These are phyloP conservation scores for Fusarium gaditjirri DNA, from an alignment of 2,329 filamentous ascomycete genomes.

Conservation along the genomic window DNA sequence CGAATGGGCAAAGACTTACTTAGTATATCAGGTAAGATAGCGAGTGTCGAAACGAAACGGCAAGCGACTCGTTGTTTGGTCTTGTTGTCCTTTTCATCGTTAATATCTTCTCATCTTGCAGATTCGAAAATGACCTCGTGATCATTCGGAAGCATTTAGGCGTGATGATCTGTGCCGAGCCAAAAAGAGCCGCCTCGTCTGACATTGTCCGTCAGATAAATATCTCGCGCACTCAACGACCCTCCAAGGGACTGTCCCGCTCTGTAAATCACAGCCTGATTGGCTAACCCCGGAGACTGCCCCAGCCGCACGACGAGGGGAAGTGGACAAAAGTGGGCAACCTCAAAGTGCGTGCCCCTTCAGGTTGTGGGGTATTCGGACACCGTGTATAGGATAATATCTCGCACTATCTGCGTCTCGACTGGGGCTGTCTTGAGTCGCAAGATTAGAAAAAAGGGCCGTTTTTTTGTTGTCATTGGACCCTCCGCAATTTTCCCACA, in stretches of 20 bases:
- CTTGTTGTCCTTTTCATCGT: background rate
- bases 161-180: constrained; percentile 18
- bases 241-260: constrained; percentile 29
- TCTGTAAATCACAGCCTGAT: background rate
- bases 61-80: background rate
- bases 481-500: constrained; percentile 28
- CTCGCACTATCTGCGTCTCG: constrained; percentile 11
- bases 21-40: background rate
- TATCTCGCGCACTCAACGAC: constrained; percentile 35
- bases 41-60: background rate
- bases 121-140: background rate
- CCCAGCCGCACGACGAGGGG: constrained; percentile 44
- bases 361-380: constrained; percentile 31
- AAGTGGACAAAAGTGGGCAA: constrained; percentile 31
- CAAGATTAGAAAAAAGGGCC: constrained; percentile 10
- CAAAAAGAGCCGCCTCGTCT: constrained; percentile 36
- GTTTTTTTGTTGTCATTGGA: constrained; percentile 22
- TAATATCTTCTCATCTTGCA: background rate
- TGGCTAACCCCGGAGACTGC: constrained; percentile 31
- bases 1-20: constrained; percentile 12
- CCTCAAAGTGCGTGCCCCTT: constrained; percentile 4
- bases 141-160: constrained; percentile 11
- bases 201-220: constrained; percentile 19
- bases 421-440: constrained; percentile 10
- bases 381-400: background rate